These are phyloP conservation scores for Amaranthus cruentus DNA, from an alignment of 148 eudicot species.

Conservation along the genomic window DNA sequence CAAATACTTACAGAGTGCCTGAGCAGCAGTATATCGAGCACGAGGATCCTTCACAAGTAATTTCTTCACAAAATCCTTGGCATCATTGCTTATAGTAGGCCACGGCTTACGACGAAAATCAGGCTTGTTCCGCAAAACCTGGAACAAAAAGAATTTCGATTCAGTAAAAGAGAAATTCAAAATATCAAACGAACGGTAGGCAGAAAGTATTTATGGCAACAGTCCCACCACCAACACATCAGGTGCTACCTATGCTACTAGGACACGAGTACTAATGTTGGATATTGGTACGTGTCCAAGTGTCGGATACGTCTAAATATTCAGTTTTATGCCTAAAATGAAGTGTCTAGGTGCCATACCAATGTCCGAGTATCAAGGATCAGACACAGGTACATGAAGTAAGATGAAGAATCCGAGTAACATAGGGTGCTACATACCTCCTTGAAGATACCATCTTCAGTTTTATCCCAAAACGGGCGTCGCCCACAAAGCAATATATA, in stretches of 20 bases:
- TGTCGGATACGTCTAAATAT: too few species aligned
- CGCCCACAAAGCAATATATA: constrained; percentile 96
- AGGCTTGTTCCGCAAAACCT: constrained; percentile 93
- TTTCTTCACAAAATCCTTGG: constrained; percentile 88
- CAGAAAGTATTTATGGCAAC: too few species aligned
- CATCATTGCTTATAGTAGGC: constrained; percentile 73
- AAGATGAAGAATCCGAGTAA: too few species aligned
- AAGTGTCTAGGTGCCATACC: too few species aligned
- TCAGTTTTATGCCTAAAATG: too few species aligned
- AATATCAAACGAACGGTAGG: too few species aligned
- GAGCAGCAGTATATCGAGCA: constrained; percentile 91
- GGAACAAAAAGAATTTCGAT: constrained; percentile 13
- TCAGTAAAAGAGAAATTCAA: background rate
- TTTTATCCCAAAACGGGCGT: constrained; percentile 98
- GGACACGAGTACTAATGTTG: too few species aligned
- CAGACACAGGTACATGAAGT: too few species aligned
- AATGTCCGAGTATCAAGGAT: too few species aligned
- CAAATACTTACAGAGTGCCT: constrained; percentile 78
- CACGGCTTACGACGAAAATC: constrained; percentile 96
- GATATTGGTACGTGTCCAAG: too few species aligned
- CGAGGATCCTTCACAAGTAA: constrained; percentile 85
- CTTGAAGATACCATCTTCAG: constrained; percentile 95
- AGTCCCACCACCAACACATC: too few species aligned
- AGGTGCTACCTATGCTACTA: too few species aligned
- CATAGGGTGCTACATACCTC: constrained; percentile 42